Evolutionary conservation across 75 land plant species (phyloP).

Genomic region (Chamaecyparis obtusa): DNA sequence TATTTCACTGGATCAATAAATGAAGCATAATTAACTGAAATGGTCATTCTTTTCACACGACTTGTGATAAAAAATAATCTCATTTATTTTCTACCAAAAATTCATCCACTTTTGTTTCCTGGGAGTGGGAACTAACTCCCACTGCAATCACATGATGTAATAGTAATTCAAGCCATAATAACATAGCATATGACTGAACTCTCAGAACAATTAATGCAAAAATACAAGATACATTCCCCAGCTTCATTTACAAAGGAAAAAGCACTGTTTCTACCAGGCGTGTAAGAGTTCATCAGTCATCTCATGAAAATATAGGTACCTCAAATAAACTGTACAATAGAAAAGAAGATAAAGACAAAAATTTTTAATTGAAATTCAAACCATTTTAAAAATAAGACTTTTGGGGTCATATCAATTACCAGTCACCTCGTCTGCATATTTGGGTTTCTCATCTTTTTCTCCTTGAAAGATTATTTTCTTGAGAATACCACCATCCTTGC

Average conservation of each 20-base stretch:
- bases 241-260: not conserved
- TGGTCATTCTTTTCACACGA: not conserved
- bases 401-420: constrained; percentile 19
- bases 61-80: not conserved
- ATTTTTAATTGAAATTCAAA: not conserved
- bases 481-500: constrained; percentile 53
- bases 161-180: not conserved
- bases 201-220: not conserved
- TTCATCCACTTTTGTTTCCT: not conserved
- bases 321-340: not conserved
- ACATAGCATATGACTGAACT: not conserved
- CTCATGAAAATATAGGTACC: not conserved
- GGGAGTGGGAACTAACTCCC: not conserved
- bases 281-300: not conserved
- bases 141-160: not conserved
- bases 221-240: not conserved
- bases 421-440: constrained; percentile 48
- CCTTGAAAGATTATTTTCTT: constrained; percentile 43
- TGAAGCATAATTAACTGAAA: not conserved
- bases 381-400: not conserved
- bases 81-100: not conserved
- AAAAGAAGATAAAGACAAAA: constrained; percentile 4
- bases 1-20: constrained; percentile 34
- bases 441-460: constrained; percentile 35
- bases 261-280: not conserved